phyloP scores from a whole-genome alignment of 129 eudicot species.

The Flaveria trinervia region DNA sequence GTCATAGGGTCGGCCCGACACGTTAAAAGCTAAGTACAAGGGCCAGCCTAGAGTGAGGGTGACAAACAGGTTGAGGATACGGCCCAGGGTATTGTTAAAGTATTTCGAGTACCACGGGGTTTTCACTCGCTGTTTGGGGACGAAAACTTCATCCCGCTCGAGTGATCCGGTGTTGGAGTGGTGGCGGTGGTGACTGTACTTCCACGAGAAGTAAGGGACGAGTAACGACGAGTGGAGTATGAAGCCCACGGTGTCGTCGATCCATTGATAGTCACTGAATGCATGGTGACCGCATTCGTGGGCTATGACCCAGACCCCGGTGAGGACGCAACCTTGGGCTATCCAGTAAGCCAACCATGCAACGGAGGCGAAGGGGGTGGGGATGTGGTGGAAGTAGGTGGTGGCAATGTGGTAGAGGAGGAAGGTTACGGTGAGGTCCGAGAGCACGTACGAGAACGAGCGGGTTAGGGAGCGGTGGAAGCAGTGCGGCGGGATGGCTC shows the following conservation, averaged over 20 bases:
- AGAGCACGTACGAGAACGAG: constrained; percentile 27
- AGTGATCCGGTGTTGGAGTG: constrained; percentile 49
- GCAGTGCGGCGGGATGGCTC: constrained; percentile 39
- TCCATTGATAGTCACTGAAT: constrained; percentile 60
- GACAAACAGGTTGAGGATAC: constrained; percentile 16
- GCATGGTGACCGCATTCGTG: constrained; percentile 55
- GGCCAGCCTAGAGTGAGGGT: constrained; percentile 50
- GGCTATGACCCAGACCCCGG: constrained; percentile 38
- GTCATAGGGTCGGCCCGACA: constrained; percentile 50
- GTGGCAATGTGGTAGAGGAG: constrained; percentile 31
- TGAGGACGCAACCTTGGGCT: constrained; percentile 33
- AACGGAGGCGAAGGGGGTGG: constrained; percentile 18
- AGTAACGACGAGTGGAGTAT: constrained; percentile 26
- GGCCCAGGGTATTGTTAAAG: constrained; percentile 44
- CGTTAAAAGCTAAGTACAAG: constrained; percentile 39
- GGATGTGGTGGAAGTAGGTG: constrained; percentile 31
- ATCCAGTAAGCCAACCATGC: constrained; percentile 35
- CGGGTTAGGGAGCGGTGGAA: constrained; percentile 35
- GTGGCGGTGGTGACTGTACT: constrained; percentile 55
- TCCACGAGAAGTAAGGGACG: constrained; percentile 53
- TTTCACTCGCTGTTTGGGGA: constrained; percentile 38
- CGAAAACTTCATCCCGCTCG: constrained; percentile 48
- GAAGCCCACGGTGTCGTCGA: constrained; percentile 51
- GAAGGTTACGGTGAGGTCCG: constrained; percentile 18
- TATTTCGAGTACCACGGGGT: constrained; percentile 39